Evolutionary conservation across 352 stramenopile species (phyloP).

Genomic region (Globisporangium cystogenes): DNA sequence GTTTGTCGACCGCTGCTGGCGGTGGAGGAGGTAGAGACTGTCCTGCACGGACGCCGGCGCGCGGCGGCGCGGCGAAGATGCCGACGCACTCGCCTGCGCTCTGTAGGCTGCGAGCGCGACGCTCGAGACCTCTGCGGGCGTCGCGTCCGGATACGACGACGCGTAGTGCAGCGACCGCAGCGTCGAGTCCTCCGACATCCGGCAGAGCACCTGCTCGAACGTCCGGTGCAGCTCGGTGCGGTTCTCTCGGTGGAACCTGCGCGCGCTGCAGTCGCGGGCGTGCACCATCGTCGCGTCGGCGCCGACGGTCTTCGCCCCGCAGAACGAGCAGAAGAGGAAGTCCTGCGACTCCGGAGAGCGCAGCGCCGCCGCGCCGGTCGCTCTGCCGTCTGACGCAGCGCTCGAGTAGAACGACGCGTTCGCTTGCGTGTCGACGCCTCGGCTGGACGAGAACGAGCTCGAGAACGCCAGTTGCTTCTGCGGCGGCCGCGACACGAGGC

Average conservation of each 20-base stretch:
- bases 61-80: neutral
- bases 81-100: neutral
- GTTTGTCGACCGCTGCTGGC: conserved; percentile 6
- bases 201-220: conserved; percentile 55
- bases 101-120: conserved; percentile 10
- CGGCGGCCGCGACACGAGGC: conserved; percentile 4
- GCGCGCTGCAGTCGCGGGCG: conserved; percentile 40
- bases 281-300: conserved; percentile 32
- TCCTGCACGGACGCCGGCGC: conserved; percentile 27
- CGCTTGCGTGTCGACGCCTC: conserved; percentile 16
- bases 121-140: conserved; percentile 19
- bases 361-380: neutral
- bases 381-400: neutral
- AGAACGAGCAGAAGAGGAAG: conserved; percentile 76
- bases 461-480: conserved; percentile 4
- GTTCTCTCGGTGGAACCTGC: conserved; percentile 47
- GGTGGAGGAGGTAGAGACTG: conserved; percentile 36
- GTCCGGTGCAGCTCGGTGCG: conserved; percentile 47
- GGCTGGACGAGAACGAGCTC: conserved; percentile 9
- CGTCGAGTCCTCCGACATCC: conserved; percentile 62
- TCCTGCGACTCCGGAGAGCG: conserved; percentile 18
- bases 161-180: conserved; percentile 71
- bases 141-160: conserved; percentile 50
- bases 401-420: conserved; percentile 7
- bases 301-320: conserved; percentile 35